Conservation (phyloP, 2,329 filamentous ascomycete genomes). For the Clathrospora elynae region DNA sequence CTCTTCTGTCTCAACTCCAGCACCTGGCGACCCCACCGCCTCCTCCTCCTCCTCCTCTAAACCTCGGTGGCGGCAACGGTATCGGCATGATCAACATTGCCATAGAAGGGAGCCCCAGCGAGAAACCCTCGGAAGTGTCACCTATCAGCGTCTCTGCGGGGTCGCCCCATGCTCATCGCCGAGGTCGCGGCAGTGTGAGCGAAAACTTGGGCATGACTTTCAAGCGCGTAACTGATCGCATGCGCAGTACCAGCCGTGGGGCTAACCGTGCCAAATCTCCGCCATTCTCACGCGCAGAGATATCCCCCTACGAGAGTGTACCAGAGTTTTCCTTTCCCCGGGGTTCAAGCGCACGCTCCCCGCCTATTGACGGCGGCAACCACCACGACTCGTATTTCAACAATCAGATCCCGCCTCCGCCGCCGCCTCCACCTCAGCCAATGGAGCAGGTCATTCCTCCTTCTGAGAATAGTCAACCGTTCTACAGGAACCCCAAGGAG, state of each 20-base stretch:
- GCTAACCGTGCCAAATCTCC: slow-evolving; percentile 55
- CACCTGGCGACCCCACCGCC: slow-evolving; percentile 62
- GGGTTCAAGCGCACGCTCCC: slow-evolving; percentile 33
- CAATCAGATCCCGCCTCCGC: slow-evolving; percentile 43
- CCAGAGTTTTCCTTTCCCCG: slow-evolving; percentile 42
- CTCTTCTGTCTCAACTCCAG: slow-evolving; percentile 65
- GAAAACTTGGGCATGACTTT: slow-evolving; percentile 61
- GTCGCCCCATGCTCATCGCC: slow-evolving; percentile 55
- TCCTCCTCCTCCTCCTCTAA: slow-evolving; percentile 36
- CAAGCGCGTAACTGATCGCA: slow-evolving; percentile 59
- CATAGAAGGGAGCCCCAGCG: slow-evolving; percentile 49
- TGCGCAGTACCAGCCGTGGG: slow-evolving; percentile 62
- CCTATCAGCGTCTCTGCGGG: slow-evolving; percentile 38
- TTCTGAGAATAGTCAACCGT: slow-evolving; percentile 27
- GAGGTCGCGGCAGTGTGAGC: slow-evolving; percentile 61
- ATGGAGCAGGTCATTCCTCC: slow-evolving; percentile 52
- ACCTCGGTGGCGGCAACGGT: slow-evolving; percentile 30
- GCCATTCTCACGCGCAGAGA: slow-evolving; percentile 40
- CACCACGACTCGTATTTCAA: slow-evolving; percentile 36
- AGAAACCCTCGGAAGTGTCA: slow-evolving; percentile 32
- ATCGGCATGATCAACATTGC: slow-evolving; percentile 53
- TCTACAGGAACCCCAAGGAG: slow-evolving; percentile 53
- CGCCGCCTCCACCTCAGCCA: slow-evolving; percentile 43
- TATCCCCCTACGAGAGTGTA: slow-evolving; percentile 53
- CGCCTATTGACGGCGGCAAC: slow-evolving; percentile 32